Percentiles rank a stretch among this genome's conserved stretches.
These are phyloP conservation scores for Populus nigra DNA, from an alignment of 345 rosid genomes.

Conservation along the genomic window DNA sequence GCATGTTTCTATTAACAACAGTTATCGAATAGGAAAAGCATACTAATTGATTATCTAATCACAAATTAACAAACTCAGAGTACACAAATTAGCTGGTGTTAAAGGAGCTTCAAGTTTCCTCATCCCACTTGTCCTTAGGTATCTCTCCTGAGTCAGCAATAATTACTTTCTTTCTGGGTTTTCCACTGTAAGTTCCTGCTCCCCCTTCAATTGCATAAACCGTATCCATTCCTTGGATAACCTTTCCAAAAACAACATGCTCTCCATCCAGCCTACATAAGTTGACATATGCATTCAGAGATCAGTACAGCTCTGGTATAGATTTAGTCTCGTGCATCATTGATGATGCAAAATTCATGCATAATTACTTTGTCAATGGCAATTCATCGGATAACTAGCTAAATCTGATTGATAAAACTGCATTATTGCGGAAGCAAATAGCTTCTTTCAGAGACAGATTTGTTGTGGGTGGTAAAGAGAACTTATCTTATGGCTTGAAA, in stretches of 20 bases:
- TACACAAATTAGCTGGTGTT: neutral
- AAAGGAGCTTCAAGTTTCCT: conserved; percentile 46
- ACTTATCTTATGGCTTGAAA: neutral
- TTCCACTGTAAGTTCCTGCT: conserved; percentile 92
- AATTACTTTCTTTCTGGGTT: conserved; percentile 83
- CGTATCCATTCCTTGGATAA: conserved; percentile 88
- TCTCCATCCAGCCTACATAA: conserved; percentile 85
- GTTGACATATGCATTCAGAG: neutral
- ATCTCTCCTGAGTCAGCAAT: conserved; percentile 86
- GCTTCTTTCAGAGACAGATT: neutral
- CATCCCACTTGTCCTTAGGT: conserved; percentile 84
- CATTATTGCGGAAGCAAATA: neutral
- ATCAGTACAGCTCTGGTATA: neutral
- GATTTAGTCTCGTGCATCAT: neutral
- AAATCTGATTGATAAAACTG: neutral
- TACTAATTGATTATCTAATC: neutral
- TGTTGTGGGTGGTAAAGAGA: neutral
- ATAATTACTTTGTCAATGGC: neutral
- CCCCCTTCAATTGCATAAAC: conserved; percentile 92
- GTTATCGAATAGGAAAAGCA: conserved; percentile 2
- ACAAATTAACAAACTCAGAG: conserved; percentile 12
- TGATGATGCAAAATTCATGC: neutral
- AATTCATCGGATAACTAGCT: neutral
- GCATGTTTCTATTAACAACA: neutral
- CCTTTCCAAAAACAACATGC: conserved; percentile 93